phyloP scores from a whole-genome alignment of 108 stramenopile species.

The Cyclostephanos invisitatus region DNA sequence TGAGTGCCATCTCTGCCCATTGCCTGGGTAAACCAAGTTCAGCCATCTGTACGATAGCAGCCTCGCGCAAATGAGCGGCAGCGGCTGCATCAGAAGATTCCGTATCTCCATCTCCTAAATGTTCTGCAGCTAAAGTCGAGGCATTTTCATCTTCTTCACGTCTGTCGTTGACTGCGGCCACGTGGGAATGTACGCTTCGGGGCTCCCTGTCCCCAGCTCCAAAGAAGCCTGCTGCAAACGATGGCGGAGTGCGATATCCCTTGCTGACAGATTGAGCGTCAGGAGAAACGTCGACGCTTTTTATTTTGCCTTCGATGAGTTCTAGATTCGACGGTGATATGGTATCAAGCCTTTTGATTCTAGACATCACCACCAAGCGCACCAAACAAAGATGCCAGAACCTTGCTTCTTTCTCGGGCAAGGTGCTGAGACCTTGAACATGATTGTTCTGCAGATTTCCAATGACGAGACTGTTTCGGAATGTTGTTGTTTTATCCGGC shows the following conservation, averaged over 20 bases:
- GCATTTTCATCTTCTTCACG: conserved; percentile 61
- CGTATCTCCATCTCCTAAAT: conserved; percentile 31
- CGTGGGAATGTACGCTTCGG: conserved; percentile 6
- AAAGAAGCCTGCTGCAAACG: conserved; percentile 26
- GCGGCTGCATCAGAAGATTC: conserved; percentile 46
- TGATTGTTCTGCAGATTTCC: conserved; percentile 5
- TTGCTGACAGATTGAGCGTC: conserved; percentile 3
- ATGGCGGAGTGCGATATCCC: conserved; percentile 21
- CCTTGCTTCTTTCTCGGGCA: conserved; percentile 34
- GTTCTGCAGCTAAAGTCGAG: conserved; percentile 34
- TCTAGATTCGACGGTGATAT: conserved; percentile 4
- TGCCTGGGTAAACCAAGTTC: conserved; percentile 84
- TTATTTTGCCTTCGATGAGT: conserved; percentile 19
- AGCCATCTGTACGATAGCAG: conserved; percentile 87
- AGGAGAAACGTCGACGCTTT: conserved; percentile 4
- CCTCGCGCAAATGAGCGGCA: conserved; percentile 71
- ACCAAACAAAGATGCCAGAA: conserved; percentile 37
- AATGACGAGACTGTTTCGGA: not conserved
- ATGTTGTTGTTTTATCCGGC: not conserved
- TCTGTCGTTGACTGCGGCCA: conserved; percentile 8
- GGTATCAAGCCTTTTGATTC: conserved; percentile 16
- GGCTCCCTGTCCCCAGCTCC: conserved; percentile 16
- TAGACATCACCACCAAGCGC: conserved; percentile 22
- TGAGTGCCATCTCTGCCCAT: conserved; percentile 87
- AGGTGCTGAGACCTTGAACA: conserved; percentile 15